Conservation (phyloP, 768 basidiomycete species). For the Trametes punicea region DNA sequence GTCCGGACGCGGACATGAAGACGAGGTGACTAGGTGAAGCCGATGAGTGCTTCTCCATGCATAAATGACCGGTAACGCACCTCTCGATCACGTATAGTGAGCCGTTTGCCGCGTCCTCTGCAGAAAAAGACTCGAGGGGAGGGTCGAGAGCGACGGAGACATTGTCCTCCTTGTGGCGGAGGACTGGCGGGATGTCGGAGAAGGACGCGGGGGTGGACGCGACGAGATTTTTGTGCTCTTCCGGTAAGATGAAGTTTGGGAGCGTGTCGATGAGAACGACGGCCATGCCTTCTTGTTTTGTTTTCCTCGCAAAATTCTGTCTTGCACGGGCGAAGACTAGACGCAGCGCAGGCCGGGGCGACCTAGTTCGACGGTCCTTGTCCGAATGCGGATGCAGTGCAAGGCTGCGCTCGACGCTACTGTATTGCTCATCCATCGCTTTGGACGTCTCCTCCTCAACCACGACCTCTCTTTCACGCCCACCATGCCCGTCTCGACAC, state of each 20-base stretch:
- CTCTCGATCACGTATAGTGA: constrained; percentile 84
- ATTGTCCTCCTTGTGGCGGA: constrained; percentile 69
- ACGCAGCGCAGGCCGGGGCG: too few relatives aligned
- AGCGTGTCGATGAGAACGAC: constrained; percentile 35
- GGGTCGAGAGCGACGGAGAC: constrained; percentile 73
- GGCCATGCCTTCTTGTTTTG: constrained; percentile 7
- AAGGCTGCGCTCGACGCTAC: neutral
- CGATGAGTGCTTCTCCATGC: neutral
- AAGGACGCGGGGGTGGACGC: constrained; percentile 86
- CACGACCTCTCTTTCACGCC: neutral
- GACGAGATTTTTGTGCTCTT: constrained; percentile 65
- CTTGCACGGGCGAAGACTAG: too few relatives aligned
- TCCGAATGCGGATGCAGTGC: neutral
- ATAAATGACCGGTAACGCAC: constrained; percentile 36
- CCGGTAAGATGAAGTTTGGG: constrained; percentile 49
- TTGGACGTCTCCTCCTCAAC: neutral
- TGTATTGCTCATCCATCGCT: neutral
- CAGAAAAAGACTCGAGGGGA: constrained; percentile 54
- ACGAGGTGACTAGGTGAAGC: constrained; percentile 55
- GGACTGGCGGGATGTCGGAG: constrained; percentile 76
- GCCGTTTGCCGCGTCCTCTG: constrained; percentile 53
- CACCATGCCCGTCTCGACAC: constrained; percentile 14
- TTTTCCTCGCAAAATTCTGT: neutral
- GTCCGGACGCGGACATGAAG: constrained; percentile 67
- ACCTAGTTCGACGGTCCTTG: constrained; percentile 1